Evolutionary conservation across 192 early-diverging fungal genomes (phyloP), one percentile per base, ranked within the genome.

Genomic region (Coemansia sp.): DNA sequence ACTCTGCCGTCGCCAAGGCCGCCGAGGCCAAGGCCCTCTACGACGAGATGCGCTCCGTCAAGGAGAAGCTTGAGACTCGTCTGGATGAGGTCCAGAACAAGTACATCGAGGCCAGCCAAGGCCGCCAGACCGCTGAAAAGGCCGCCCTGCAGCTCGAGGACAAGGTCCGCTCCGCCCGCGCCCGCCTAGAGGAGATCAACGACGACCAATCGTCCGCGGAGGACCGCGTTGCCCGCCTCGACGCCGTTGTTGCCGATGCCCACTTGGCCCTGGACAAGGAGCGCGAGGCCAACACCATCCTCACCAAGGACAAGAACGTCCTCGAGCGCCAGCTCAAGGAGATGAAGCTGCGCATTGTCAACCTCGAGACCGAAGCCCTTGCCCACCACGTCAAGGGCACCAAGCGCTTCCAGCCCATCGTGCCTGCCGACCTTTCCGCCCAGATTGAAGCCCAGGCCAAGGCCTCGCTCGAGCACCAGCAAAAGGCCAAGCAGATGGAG

Each of bases 311-410:
- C 68, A 87, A 93, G 86, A 74, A 87, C 40, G 62, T 71, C 18
- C 85, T 95, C n/a, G 94, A 97, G 72, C 95, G 93, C 78, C 88
- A 91, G 66, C 81, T 94, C 60, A 93, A 93, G 71, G 92, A 95
- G 76, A 85, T 95, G 49, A 88, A 88, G 29, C 82, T 88, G 36
- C 89, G 92, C 9, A 79, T 95, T 33, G 80, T 92, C 58, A 94
- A 92, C 53, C 81, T 95, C 40, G 95, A 97, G 73, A 79, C 89
- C 2, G 85, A 87, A 24, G 87, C 86, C 18, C 79, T 90, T 16
- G 87, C 88, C 20, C 87, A 87, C 39, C 87, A 86, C 24, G 83
- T 88, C 36, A 81, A 80, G 5, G 86, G 85, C 55, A 83, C 76
- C 41, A 87, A 82, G 58, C 85, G 90, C 41, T 58, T 75, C 68